Base-by-base conservation (phyloP, 495 filamentous ascomycete species). In the Lophium mytilinum region DNA sequence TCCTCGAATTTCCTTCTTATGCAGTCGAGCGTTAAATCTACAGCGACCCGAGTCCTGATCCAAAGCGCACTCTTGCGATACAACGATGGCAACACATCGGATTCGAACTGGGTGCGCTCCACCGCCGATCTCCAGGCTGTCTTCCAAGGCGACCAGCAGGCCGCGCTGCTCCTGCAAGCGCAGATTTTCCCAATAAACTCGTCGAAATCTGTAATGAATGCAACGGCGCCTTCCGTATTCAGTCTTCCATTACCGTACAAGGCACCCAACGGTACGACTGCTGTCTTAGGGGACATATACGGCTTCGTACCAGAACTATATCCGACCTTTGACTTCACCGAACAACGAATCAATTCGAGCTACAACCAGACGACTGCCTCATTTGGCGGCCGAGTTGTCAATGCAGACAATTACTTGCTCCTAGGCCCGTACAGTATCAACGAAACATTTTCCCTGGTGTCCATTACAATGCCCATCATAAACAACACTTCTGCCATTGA, bases 391-490 rank as follows among this genome's bases (percentile, higher is more conserved):
- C 77, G 81, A 53, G 71, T 72, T 1, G 71, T 91, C 4, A 76
- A 80, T 40, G 63, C 65, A 58, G 72, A 60, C 40, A 75, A 72
- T 2, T 71, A 79, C 3, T 69, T 93, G 9, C 65, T 93, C 6
- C 67, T 90, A 1, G 89, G 89, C 0, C 89, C 89, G 0, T 70
- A 83, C 41, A 69, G 73, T 19, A 66, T 90, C 54, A 92, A 94
- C 65, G 67, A 74, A 14, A 81, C 79, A 0, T 86, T 82, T 48
- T 83, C 83, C n/a, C 65, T 94, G n/a, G 57, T 91, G n/a, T 94
- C 89, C 21, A 68, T 94, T 53, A 91, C 89, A 1, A 63, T 88
- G 17, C 86, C 88, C 0, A 80, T 94, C 33, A 75, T 88, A 53
- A 81, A 83, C 55, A 83, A 84, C 60, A 75, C 75, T 2, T 79